These are phyloP conservation scores for Gynandropsis gynandra DNA, from an alignment of 345 rosid genomes.

Conservation along the genomic window DNA sequence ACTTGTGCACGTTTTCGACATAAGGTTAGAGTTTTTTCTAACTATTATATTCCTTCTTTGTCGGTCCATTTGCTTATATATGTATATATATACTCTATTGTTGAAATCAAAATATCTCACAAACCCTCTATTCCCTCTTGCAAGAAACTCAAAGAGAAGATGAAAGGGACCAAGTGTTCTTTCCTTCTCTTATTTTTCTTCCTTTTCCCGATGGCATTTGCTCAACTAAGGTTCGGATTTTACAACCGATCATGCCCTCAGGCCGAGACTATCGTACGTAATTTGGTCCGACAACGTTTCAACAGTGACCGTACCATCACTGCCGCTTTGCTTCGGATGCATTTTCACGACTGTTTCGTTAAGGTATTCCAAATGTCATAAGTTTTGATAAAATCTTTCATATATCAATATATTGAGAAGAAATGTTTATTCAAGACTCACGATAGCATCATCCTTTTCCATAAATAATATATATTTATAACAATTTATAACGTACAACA, in stretches of 20 bases:
- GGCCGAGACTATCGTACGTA: slow-evolving; percentile 49
- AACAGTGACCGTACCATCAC: slow-evolving; percentile 35
- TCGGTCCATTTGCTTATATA: slow-evolving; percentile 18
- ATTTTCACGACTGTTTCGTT: slow-evolving; percentile 80
- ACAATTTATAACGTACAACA: too few species aligned
- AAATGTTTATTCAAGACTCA: too few species aligned
- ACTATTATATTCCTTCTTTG: neutral
- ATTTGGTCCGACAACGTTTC: slow-evolving; percentile 36
- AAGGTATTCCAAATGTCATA: slow-evolving; percentile 34
- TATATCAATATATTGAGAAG: too few species aligned
- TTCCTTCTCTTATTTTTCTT: slow-evolving; percentile 23
- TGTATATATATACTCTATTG: slow-evolving; percentile 17
- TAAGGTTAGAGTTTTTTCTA: neutral
- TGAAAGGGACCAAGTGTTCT: slow-evolving; percentile 20
- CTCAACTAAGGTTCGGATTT: slow-evolving; percentile 45
- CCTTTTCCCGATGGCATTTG: slow-evolving; percentile 33
- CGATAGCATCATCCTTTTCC: too few species aligned
- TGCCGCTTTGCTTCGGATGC: slow-evolving; percentile 77
- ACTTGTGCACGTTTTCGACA: too few species aligned
- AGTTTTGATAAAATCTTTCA: slow-evolving; percentile 1
- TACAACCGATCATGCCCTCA: slow-evolving; percentile 50
- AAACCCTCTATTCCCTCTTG: slow-evolving; percentile 12
- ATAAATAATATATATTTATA: too few species aligned
- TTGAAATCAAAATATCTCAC: slow-evolving; percentile 8
- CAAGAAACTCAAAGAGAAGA: slow-evolving; percentile 10